phyloP scores from a whole-genome alignment of 805 yeast species.

The Diddensiella santjacobensis region DNA sequence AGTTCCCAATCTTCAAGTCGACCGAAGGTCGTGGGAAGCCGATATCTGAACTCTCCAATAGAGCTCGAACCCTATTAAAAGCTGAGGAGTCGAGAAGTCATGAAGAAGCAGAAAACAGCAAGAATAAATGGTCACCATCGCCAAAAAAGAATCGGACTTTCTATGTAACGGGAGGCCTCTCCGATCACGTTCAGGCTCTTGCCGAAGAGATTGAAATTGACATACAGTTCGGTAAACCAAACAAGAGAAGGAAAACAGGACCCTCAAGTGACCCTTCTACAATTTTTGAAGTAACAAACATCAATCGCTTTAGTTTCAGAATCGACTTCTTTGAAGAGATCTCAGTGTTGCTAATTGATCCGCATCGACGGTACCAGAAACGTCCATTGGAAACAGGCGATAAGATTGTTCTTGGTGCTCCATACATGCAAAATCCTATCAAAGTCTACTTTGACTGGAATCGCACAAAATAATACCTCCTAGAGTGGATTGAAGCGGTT shows the following conservation, averaged over 20 bases:
- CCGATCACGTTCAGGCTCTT: conserved; percentile 16
- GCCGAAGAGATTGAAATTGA: conserved; percentile 8
- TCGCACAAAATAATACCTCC: too few species aligned
- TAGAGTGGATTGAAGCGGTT: too few species aligned
- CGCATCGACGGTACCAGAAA: not conserved
- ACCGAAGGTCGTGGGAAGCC: too few species aligned
- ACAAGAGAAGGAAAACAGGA: too few species aligned
- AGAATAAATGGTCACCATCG: conserved; percentile 18
- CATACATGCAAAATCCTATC: not conserved
- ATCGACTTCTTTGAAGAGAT: not conserved
- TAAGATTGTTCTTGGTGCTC: not conserved
- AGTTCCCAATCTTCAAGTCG: too few species aligned
- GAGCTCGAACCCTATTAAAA: too few species aligned
- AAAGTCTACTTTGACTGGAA: conserved; percentile 1
- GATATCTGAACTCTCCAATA: too few species aligned
- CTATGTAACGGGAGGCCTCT: conserved; percentile 8
- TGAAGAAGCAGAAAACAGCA: too few species aligned
- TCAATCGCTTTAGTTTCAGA: not conserved
- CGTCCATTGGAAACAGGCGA: not conserved
- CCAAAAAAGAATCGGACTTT: conserved; percentile 15
- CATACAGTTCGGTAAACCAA: not conserved
- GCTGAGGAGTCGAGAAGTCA: too few species aligned
- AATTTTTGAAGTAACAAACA: not conserved
- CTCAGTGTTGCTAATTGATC: not conserved
- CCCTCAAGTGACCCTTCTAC: not conserved